Evolutionary conservation across 805 yeast genomes (phyloP), one percentile per base, ranked within the genome.

Genomic region (Zygosaccharomyces bailii): DNA sequence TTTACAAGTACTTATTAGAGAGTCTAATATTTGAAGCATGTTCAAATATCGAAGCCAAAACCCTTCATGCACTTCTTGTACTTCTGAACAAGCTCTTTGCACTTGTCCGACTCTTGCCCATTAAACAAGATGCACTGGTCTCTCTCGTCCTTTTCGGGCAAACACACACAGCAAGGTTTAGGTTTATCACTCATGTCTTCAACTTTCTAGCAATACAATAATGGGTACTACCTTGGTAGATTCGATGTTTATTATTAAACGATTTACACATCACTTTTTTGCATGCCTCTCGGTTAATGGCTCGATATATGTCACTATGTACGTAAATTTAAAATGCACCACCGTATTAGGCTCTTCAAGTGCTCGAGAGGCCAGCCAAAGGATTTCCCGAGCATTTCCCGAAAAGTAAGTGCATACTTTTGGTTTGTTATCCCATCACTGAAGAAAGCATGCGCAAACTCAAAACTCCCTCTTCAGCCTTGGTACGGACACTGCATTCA

Each of bases 91-190:
- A 87, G 64, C 44, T 75, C 77, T 47, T 81, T 77, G 67, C 99
- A 91, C 56, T 87, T 83, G 10, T 52, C 58, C 36, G 86, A 74
- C 14, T 89, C 97, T 54, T 83, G 83, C 38, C 96, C 96, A 56
- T 86, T 80, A 54, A 78, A 68, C 51, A 91, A 74, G 45, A 91
- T 70, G 63, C 98, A 93, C 59, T 89, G 90, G 59, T 91, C 99
- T 60, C 98, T 78, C 18, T 69, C 64, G 49, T 83, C 75, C 68
- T 88, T 88, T 60, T 88, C 88, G 25, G 84, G 85, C 55, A 82
- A 77, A 67, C 98, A 93, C 17, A 91, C 98, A 61, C 98, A 91
- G 68, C 99, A 91, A 47, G 99, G 97, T 69, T 90, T 91, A 52
- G 95, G 95, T 61, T 87, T 83, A 30, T 51, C 53, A 24, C 40